Conservation (phyloP, 106 monocot species). For the Amphibolis antarctica region DNA sequence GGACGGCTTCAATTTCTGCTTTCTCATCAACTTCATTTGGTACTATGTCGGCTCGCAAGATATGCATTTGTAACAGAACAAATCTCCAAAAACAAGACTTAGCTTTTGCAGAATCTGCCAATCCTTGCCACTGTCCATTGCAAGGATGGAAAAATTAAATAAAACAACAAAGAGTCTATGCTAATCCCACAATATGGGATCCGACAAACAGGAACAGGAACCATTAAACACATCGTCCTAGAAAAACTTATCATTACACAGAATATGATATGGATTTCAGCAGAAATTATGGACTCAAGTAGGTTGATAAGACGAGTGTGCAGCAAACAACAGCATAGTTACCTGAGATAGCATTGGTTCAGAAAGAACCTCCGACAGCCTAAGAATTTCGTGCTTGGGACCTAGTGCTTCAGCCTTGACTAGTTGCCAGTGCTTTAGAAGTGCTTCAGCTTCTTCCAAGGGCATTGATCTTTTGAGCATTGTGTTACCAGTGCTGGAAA, state of each 20-base stretch:
- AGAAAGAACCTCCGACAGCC: constrained; percentile 58
- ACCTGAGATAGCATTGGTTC: constrained; percentile 90
- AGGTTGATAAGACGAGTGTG: background rate
- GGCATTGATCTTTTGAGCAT: constrained; percentile 39
- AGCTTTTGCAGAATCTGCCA: constrained; percentile 62
- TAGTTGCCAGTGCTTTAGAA: constrained; percentile 76
- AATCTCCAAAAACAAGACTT: constrained; percentile 79
- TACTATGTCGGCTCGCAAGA: constrained; percentile 59
- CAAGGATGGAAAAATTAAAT: background rate
- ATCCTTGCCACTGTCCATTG: constrained; percentile 57
- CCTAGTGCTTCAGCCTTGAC: constrained; percentile 83
- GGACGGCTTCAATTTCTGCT: constrained; percentile 70
- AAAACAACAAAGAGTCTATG: background rate
- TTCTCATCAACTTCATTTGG: constrained; percentile 37
- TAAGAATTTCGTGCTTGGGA: constrained; percentile 46
- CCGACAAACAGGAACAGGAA: too few relatives aligned
- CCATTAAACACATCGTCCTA: too few relatives aligned
- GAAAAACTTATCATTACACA: too few relatives aligned
- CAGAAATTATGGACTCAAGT: background rate
- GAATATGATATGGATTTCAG: background rate
- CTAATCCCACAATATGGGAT: too few relatives aligned
- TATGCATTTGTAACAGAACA: constrained; percentile 55
- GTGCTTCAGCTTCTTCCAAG: constrained; percentile 63
- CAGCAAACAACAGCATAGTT: background rate
- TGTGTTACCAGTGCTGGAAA: constrained; percentile 11